Evolutionary conservation across 805 yeast genomes (phyloP).

Genomic region (Ogataea dorogensis): DNA sequence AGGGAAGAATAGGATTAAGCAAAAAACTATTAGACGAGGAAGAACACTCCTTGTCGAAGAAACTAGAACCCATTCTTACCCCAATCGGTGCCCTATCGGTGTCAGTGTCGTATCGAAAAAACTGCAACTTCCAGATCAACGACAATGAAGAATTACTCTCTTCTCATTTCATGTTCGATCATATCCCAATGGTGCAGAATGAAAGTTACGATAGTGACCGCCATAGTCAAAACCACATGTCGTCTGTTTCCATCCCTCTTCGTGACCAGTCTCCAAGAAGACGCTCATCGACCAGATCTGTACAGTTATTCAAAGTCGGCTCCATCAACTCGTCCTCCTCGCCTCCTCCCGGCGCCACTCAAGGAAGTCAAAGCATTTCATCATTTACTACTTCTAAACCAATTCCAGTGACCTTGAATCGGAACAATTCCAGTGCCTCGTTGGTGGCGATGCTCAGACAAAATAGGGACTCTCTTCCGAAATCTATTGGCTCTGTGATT

Average conservation of each 20-base stretch:
- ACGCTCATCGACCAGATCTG: constrained; percentile 37
- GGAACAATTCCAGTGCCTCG: constrained; percentile 52
- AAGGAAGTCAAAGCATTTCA: constrained; percentile 16
- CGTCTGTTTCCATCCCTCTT: constrained; percentile 26
- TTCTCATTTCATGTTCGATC: constrained; percentile 29
- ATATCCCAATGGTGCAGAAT: constrained; percentile 12
- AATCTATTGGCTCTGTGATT: constrained; percentile 40
- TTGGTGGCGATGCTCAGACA: constrained; percentile 51
- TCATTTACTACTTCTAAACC: constrained; percentile 30
- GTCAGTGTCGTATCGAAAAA: constrained; percentile 76
- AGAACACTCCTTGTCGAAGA: constrained; percentile 55
- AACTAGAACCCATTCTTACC: constrained; percentile 70
- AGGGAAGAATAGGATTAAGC: constrained; percentile 83
- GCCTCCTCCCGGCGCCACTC: constrained; percentile 25
- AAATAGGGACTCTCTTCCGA: constrained; percentile 35
- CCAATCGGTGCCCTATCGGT: constrained; percentile 70
- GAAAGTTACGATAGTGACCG: constrained; percentile 18
- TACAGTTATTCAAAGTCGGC: constrained; percentile 64
- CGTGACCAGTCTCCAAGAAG: constrained; percentile 25
- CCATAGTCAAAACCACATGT: constrained; percentile 19
- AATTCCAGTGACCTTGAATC: constrained; percentile 42
- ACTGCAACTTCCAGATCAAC: constrained; percentile 63
- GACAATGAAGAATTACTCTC: constrained; percentile 66
- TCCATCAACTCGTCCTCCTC: constrained; percentile 45
- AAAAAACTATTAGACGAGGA: constrained; percentile 39